Conservation (phyloP, 2,329 filamentous ascomycete genomes). For the Talaromyces marneffei region DNA sequence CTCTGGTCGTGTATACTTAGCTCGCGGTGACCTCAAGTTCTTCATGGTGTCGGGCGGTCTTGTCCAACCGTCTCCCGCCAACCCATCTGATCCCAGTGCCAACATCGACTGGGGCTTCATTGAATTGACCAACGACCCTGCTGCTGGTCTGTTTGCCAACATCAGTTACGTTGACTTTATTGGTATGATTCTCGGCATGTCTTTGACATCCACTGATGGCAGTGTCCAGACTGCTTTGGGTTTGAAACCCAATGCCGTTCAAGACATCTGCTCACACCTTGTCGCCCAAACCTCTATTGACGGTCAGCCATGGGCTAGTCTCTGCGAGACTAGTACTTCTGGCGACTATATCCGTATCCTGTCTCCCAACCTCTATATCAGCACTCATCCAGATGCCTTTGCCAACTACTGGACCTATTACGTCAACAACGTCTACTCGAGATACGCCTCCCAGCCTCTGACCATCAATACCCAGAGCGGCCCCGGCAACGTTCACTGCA, state of each 20-base stretch:
- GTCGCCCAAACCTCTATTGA: conserved; percentile 43
- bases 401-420: conserved; percentile 47
- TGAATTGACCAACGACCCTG: conserved; percentile 43
- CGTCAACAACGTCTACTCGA: conserved; percentile 49
- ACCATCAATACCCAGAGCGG: conserved; percentile 50
- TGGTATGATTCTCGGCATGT: conserved; percentile 47
- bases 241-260: conserved; percentile 44
- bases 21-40: conserved; percentile 40
- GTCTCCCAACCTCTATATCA: conserved; percentile 49
- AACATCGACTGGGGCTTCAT: conserved; percentile 48
- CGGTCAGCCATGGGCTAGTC: conserved; percentile 48
- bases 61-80: conserved; percentile 47
- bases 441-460: conserved; percentile 44
- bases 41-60: conserved; percentile 31
- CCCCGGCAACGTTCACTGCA: conserved; percentile 47
- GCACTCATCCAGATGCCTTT: conserved; percentile 44
- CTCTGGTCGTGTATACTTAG: conserved; percentile 44
- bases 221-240: conserved; percentile 46
- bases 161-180: conserved; percentile 51
- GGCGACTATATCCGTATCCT: conserved; percentile 47
- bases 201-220: conserved; percentile 46
- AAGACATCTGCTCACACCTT: conserved; percentile 42
- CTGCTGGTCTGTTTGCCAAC: conserved; percentile 42
- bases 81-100: conserved; percentile 40
- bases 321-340: conserved; percentile 39